Evolutionary conservation across 192 early-diverging fungal genomes (phyloP).

Genomic region (Coemansia sp.): DNA sequence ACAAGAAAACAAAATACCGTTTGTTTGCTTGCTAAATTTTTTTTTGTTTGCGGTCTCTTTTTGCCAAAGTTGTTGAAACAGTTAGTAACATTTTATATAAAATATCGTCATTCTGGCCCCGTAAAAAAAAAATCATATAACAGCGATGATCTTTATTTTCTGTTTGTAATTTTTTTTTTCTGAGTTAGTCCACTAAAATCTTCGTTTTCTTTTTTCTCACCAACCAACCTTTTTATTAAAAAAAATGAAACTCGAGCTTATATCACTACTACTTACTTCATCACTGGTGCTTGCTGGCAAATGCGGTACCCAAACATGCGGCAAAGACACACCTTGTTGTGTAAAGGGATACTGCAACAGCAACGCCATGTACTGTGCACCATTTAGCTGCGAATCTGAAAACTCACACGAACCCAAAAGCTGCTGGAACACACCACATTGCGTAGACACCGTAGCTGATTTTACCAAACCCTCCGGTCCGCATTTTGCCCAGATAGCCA

Average conservation of each 20-base stretch:
- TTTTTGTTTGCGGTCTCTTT: no score
- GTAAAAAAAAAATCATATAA: no score
- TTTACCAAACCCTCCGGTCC: constrained; percentile 20
- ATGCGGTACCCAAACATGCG: constrained; percentile 31
- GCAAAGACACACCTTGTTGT: constrained; percentile 54
- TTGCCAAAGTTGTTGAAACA: no score
- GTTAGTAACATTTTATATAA: no score
- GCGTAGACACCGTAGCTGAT: constrained; percentile 33
- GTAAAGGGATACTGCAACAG: constrained; percentile 52
- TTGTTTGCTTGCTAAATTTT: no score
- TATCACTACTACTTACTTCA: constrained; percentile 11
- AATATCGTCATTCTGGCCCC: no score
- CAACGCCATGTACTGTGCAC: constrained; percentile 47
- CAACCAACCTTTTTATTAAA: no score
- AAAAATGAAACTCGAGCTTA: constrained; percentile 16
- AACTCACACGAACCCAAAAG: constrained; percentile 33
- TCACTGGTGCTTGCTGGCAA: constrained; percentile 14
- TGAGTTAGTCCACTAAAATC: no score
- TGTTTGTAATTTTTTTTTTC: neutral
- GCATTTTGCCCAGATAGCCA: constrained; percentile 33
- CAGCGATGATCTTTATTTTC: no score
- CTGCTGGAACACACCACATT: constrained; percentile 50
- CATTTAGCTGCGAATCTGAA: constrained; percentile 45
- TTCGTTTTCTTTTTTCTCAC: neutral
- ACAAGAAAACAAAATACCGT: no score